phyloP scores from a whole-genome alignment of 2,329 filamentous ascomycete species.

The Magnaporthales sp. region DNA sequence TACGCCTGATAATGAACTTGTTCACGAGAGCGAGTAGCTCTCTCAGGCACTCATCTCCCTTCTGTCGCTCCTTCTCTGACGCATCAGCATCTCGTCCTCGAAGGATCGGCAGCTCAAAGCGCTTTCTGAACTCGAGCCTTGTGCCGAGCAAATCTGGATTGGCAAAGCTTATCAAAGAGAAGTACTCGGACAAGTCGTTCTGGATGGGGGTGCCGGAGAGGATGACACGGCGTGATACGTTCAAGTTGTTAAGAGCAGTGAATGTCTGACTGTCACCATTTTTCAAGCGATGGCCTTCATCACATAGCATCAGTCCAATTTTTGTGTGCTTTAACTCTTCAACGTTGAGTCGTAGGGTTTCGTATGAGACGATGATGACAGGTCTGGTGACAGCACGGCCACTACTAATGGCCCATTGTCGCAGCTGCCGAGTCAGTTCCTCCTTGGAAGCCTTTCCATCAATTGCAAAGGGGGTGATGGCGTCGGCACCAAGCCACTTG shows the following conservation, averaged over 20 bases:
- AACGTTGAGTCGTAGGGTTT: conserved; percentile 84
- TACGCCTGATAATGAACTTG: conserved; percentile 96
- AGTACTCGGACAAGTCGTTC: conserved; percentile 97
- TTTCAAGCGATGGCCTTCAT: conserved; percentile 93
- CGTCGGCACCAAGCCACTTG: conserved; percentile 92
- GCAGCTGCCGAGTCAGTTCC: conserved; percentile 79
- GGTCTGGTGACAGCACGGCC: conserved; percentile 86
- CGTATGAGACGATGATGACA: conserved; percentile 95
- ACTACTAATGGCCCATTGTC: conserved; percentile 88
- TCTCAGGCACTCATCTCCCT: conserved; percentile 72
- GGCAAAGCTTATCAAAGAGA: conserved; percentile 89
- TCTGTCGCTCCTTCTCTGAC: conserved; percentile 70
- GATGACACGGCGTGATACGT: conserved; percentile 87
- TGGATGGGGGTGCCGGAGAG: conserved; percentile 96
- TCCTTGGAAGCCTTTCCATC: conserved; percentile 95
- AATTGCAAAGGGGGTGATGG: conserved; percentile 87
- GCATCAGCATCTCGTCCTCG: conserved; percentile 86
- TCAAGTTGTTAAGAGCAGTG: conserved; percentile 78
- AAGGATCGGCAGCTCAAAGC: conserved; percentile 87
- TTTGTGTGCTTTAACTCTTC: conserved; percentile 83
- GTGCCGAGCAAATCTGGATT: conserved; percentile 89
- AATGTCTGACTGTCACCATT: conserved; percentile 97
- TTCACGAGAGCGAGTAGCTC: conserved; percentile 84
- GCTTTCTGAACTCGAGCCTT: conserved; percentile 83
- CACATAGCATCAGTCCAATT: conserved; percentile 88